These are phyloP conservation scores for Coemansia sp. DNA, from an alignment of 192 early-diverging fungal species.

Conservation along the genomic window DNA sequence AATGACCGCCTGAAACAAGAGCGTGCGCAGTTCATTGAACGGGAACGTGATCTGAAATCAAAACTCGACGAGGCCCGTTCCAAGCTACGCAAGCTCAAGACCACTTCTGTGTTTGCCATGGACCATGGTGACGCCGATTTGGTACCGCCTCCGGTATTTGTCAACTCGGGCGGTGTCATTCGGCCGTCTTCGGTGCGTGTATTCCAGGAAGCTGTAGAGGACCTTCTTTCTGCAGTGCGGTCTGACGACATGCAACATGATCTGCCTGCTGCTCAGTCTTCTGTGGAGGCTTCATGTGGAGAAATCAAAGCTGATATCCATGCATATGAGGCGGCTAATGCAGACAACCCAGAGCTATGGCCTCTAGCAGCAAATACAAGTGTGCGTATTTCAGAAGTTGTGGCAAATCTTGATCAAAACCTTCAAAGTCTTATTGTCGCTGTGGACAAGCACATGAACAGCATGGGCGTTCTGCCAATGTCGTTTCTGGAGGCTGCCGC, in stretches of 20 bases:
- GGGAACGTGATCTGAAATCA: slow-evolving; percentile 47
- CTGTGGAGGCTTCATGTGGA: slow-evolving; percentile 80
- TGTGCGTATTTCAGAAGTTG: slow-evolving; percentile 24
- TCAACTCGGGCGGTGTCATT: slow-evolving; percentile 64
- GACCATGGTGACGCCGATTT: slow-evolving; percentile 52
- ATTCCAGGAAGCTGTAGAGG: slow-evolving; percentile 84
- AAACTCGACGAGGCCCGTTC: slow-evolving; percentile 58
- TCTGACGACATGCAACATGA: slow-evolving; percentile 72
- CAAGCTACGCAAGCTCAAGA: slow-evolving; percentile 60
- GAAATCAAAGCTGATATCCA: slow-evolving; percentile 83
- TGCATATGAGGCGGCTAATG: slow-evolving; percentile 56
- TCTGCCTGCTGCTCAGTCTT: slow-evolving; percentile 71
- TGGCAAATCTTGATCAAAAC: slow-evolving; percentile 38
- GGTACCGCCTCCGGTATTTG: slow-evolving; percentile 56
- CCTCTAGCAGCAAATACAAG: slow-evolving; percentile 56
- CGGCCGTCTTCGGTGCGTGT: slow-evolving; percentile 66
- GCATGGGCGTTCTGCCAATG: slow-evolving; percentile 64
- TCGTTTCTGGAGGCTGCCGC: slow-evolving; percentile 81
- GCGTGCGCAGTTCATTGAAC: slow-evolving; percentile 35
- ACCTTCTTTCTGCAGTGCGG: slow-evolving; percentile 72
- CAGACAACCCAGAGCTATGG: slow-evolving; percentile 35
- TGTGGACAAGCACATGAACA: slow-evolving; percentile 77
- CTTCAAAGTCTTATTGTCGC: slow-evolving; percentile 70
- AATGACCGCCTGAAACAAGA: slow-evolving; percentile 46
- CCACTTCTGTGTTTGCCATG: slow-evolving; percentile 55